Evolutionary conservation across 2,329 filamentous ascomycete species (phyloP), one percentile per base, ranked within the genome.

Genomic region (Penicillium polonicum): DNA sequence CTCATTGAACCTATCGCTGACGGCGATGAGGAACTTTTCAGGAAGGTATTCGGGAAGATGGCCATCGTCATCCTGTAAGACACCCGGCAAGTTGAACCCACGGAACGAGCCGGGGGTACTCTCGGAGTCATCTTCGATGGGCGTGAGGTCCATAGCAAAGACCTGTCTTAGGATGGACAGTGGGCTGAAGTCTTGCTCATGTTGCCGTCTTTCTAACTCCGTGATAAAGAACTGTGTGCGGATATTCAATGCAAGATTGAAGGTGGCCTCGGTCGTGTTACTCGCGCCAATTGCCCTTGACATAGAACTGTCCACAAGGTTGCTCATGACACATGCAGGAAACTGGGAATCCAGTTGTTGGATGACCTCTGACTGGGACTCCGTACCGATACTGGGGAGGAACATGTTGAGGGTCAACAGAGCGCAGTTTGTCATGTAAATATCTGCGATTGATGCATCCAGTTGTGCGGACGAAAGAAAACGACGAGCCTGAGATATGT

Each of bases 151-250:
- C 19, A 63, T 64, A 48, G 73, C 76, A 52, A 85, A 85, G 0
- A 78, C 65, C 0, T 71, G 65, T 2, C 65, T 60, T 4, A 84
- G 57, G 13, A 76, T 64, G 10, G 68, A 64, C 13, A 77, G 67
- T 4, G 80, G 76, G 59, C 79, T 66, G 46, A 76, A 80, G 9
- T 61, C 63, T 2, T 63, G 59, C 5, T 70, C 63, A 29, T 71
- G 56, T 31, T 71, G 61, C 8, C 70, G 68, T 10, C 67, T 68
- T 41, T 74, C 67, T 4, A 83, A 65, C 6, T 73, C 67, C n/a
- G 74, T 60, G 41, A 85, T 79, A n/a, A 80, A 72, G 12, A 78
- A 72, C 60, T 86, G 84, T 2, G 83, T 85, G 2, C 83, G 78
- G 23, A 86, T 74, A 7, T 83, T 80, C 7, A 86, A 67, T 1